These are phyloP conservation scores for Lanmaoa rubissima DNA, from an alignment of 768 basidiomycete genomes.

Conservation along the genomic window DNA sequence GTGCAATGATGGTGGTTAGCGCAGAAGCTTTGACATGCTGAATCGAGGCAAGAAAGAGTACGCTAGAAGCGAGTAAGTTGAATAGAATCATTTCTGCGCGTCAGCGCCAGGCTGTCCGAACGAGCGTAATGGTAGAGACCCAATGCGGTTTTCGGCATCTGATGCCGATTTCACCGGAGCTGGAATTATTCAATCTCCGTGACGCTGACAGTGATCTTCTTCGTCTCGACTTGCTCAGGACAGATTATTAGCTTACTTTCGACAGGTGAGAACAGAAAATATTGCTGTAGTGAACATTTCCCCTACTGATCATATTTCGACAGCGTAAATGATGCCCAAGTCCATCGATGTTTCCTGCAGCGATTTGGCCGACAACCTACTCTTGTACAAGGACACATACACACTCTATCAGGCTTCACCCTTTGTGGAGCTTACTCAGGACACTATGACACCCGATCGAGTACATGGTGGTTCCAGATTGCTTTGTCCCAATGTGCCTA, in stretches of 20 bases:
- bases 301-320: not conserved
- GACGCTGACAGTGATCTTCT: not conserved
- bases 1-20: conserved; percentile 72
- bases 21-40: conserved; percentile 54
- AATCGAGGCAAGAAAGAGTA: conserved; percentile 32
- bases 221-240: not conserved
- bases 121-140: not conserved
- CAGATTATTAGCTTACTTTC: conserved; percentile 4
- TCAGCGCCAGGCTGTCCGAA: not conserved
- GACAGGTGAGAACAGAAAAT: conserved; percentile 18
- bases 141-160: conserved; percentile 18
- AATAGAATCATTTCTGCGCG: conserved; percentile 21
- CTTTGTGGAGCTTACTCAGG: not conserved
- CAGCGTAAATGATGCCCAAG: conserved; percentile 1
- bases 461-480: not conserved
- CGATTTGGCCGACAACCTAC: conserved; percentile 12
- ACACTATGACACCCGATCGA: conserved; percentile 8
- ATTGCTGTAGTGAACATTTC: not conserved
- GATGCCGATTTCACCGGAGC: conserved; percentile 22
- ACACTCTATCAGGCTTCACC: conserved; percentile 8
- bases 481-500: not conserved
- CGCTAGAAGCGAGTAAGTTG: conserved; percentile 18
- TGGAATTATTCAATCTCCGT: conserved; percentile 13
- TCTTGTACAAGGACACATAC: conserved; percentile 3
- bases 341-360: conserved; percentile 1